Evolutionary conservation across 2,329 filamentous ascomycete species (phyloP), one percentile per base, ranked within the genome.

Genomic region (Fusarium brachygibbosum): DNA sequence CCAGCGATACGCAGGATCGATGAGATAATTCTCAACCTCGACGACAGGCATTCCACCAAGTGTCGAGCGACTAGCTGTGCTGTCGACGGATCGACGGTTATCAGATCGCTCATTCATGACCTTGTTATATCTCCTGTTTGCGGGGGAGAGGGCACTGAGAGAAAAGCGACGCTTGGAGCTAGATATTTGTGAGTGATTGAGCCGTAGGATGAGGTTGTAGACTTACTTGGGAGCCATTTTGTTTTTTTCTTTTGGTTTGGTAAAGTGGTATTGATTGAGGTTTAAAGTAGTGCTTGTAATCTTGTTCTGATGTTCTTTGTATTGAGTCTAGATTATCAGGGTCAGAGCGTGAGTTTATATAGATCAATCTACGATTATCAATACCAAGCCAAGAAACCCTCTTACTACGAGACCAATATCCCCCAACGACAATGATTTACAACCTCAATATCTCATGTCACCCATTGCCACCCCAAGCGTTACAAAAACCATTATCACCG

Each of bases 1-100:
- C 66, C 55, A 69, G 13, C 66, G 66, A 31, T 53, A 53, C 3
- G 55, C 55, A 9, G 55, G 66, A n/a, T 66, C 65, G 2, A 66
- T 31, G 9, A 54, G 31, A 3, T 66, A 12, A 4, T 44, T 66
- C 48, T 62, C 60, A 3, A 69, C 54, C 2, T 57, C 46, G 1
- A 32, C 35, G 1, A 62, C 60, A n/a, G 60, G 35, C 60, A 69
- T 56, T 1, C 32, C 40, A 2, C 60, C 65, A 5, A 69, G 16
- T 2, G 65, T 62, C 0, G 46, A 69, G 1, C 35, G 23, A 44
- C 44, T 68, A 0, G 38, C 54, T 13, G 51, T 62, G 14, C 50
- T 50, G 7, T 69, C 60, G 3, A 69, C 16, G 8, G 65, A 69
- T 28, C 54, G 48, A 16, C 55, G 65, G 2, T 51, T 37, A 1